Evolutionary conservation across 257 asterid genomes (phyloP).

Genomic region (Solanum rostratum): DNA sequence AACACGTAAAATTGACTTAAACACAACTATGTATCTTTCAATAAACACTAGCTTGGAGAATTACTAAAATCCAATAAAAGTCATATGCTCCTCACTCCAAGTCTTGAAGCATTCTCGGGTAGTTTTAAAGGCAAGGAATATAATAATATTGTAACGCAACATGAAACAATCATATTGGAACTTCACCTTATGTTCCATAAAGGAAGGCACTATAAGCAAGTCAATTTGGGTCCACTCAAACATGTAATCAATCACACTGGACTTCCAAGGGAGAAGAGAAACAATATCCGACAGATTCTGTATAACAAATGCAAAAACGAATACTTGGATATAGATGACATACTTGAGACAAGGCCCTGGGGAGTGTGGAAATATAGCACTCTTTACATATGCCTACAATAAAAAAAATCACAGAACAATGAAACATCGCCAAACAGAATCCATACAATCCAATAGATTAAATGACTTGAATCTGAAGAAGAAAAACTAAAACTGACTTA

Average conservation of each 20-base stretch:
- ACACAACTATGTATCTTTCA: not conserved
- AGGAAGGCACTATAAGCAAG: not conserved
- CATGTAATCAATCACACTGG: not conserved
- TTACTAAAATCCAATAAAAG: not conserved
- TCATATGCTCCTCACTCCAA: not conserved
- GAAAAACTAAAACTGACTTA: not conserved
- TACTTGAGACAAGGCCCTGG: constrained; percentile 81
- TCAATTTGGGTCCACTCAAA: not conserved
- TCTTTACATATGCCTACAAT: constrained; percentile 71
- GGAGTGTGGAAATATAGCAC: constrained; percentile 68
- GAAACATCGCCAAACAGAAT: not conserved
- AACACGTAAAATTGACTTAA: not conserved
- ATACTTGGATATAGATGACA: not conserved
- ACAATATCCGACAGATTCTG: not conserved
- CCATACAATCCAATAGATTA: not conserved
- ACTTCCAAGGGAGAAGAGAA: not conserved
- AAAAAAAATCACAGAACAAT: not conserved
- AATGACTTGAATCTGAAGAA: not conserved
- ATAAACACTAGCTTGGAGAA: not conserved
- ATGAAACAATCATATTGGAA: not conserved
- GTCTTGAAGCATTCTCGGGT: not conserved
- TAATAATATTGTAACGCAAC: not conserved
- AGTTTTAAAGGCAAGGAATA: not conserved
- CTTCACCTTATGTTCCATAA: not conserved
- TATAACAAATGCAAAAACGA: not conserved